phyloP scores from a whole-genome alignment of 2,329 filamentous ascomycete species.

The Ophiostoma triangulosporum region DNA sequence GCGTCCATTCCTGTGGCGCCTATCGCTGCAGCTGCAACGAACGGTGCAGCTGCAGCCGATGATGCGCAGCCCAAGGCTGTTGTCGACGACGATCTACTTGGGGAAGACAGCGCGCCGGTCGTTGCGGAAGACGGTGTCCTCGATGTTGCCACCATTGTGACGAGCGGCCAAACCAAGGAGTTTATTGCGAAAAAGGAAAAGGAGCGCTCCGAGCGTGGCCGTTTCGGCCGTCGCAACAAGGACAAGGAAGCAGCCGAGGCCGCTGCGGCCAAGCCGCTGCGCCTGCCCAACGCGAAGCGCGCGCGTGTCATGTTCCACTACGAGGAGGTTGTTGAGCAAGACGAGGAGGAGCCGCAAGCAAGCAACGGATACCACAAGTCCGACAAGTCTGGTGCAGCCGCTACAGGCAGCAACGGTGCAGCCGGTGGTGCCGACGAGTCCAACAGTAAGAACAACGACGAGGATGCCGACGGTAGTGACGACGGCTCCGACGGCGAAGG shows the following conservation, averaged over 20 bases:
- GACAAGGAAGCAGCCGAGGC: constrained; percentile 39
- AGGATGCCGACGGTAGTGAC: constrained; percentile 10
- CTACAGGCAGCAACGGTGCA: constrained; percentile 4
- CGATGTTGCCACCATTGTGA: constrained; percentile 74
- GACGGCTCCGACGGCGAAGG: constrained; percentile 11
- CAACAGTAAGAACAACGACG: constrained; percentile 7
- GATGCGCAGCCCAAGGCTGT: constrained; percentile 3
- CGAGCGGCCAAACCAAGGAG: constrained; percentile 67
- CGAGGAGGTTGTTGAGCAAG: constrained; percentile 51
- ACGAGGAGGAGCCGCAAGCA: constrained; percentile 37
- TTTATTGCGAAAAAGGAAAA: constrained; percentile 74
- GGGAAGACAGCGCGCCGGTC: constrained; percentile 26
- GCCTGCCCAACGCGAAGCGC: constrained; percentile 60
- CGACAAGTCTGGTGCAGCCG: background rate
- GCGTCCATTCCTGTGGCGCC: constrained; percentile 2
- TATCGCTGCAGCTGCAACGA: constrained; percentile 7
- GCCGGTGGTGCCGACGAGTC: background rate
- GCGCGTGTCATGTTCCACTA: constrained; percentile 58
- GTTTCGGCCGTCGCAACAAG: constrained; percentile 47
- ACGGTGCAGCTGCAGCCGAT: constrained; percentile 22
- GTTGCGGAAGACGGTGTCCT: constrained; percentile 53
- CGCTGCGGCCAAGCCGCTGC: constrained; percentile 38
- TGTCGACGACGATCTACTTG: constrained; percentile 17
- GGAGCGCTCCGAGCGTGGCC: constrained; percentile 56
- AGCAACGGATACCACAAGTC: constrained; percentile 3